Evolutionary conservation across 2,329 filamentous ascomycete species (phyloP), one percentile per base, ranked within the genome.

Genomic region (Hymenoscyphus repandus): DNA sequence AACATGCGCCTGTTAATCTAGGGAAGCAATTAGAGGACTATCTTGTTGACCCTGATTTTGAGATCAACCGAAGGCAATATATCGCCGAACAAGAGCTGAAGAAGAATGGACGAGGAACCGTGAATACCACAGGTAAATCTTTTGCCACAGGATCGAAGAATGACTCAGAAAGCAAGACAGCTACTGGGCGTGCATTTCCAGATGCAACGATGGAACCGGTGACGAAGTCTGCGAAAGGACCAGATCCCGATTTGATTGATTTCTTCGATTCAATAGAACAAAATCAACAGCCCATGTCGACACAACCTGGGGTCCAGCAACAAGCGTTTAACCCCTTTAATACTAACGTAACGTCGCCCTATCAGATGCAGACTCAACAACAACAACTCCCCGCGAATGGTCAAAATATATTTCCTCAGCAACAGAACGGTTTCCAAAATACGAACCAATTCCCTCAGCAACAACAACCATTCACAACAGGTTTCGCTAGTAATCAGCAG

Each of bases 211-310:
- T 65, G 22, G 58, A 66, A 17, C 53, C 57, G 50, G 78, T 78
- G 58, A 69, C 76, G 10, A 72, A 70, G 57, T 68, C 71, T 2
- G 70, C 33, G 13, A 90, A 86, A 68, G 83, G 79, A 1, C 82
- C 84, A 27, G 83, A 80, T 59, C 82, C 85, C 27, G 88, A 95
- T 72, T 75, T 95, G 54, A 97, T 95, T 65, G 93, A 92, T 72
- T 96, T 95, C 70, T 96, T 96, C 68, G 92, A 86, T 64, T 91
- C 90, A 5, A 96, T 95, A 62, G 91, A 96, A 64, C 83, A 90
- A 65, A 90, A 91, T 57, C 90, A 93, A 67, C 88, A 88, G 46
- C 75, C 85, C 1, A 80, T 88, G 76, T 76, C 70, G 34, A 65
- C 69, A 1, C 75, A 77, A 56, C 63, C 73, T 15, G 58, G 59